A percentile compares a stretch with the other conserved stretches of the same genome.
phyloP scores from a whole-genome alignment of 2,329 filamentous ascomycete genomes.

The Aspergillus ochraceus region DNA sequence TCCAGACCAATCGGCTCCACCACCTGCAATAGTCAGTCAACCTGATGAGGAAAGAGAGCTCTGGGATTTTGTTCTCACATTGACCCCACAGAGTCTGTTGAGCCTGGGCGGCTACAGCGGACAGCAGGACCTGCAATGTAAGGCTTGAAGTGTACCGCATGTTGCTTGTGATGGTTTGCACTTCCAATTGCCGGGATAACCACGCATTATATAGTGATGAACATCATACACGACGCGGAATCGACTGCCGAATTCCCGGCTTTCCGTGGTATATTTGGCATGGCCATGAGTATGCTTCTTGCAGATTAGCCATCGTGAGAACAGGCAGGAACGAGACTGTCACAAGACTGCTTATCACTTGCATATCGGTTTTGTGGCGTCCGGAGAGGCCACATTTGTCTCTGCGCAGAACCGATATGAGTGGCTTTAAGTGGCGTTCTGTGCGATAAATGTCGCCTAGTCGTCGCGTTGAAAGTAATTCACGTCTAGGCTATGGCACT shows the following conservation, averaged over 20 bases:
- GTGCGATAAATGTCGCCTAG: background rate
- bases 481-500: background rate
- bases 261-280: background rate
- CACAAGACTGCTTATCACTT: background rate
- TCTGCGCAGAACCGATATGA: background rate
- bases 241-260: background rate
- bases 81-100: conserved; percentile 5
- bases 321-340: background rate
- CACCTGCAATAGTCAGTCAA: background rate
- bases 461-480: background rate
- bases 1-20: conserved; percentile 1
- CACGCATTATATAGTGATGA: background rate
- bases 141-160: background rate
- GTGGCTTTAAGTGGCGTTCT: background rate
- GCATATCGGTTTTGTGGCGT: background rate
- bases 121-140: background rate
- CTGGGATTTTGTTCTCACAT: background rate
- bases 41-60: background rate
- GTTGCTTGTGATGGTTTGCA: background rate
- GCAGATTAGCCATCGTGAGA: background rate
- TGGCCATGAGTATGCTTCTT: background rate
- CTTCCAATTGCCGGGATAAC: background rate
- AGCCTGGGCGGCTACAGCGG: background rate
- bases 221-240: background rate
- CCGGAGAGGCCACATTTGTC: background rate